These are phyloP conservation scores for Solanum clarkiae DNA, from an alignment of 257 asterid species.

Conservation along the genomic window DNA sequence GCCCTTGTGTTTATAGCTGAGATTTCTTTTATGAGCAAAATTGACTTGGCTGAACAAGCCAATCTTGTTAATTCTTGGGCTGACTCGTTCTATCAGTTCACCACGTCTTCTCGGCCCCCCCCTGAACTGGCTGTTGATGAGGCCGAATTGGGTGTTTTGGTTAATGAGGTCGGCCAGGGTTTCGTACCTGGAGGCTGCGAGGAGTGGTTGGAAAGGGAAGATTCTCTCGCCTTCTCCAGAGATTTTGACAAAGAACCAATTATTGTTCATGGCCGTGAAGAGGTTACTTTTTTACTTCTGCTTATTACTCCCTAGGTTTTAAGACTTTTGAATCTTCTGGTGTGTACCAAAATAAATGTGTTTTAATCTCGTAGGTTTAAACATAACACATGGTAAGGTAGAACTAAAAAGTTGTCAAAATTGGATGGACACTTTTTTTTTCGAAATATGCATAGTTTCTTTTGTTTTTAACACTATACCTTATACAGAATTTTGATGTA, in stretches of 20 bases:
- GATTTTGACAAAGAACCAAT: conserved; percentile 65
- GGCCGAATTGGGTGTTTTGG: conserved; percentile 4
- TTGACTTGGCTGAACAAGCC: conserved; percentile 67
- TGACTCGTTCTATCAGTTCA: conserved; percentile 72
- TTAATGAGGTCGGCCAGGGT: background rate
- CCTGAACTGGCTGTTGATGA: background rate
- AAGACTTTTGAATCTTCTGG: background rate
- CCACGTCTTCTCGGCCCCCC: conserved; percentile 14
- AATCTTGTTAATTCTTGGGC: conserved; percentile 88
- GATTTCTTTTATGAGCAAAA: conserved; percentile 67
- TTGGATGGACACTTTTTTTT: background rate
- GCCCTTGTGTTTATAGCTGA: conserved; percentile 67
- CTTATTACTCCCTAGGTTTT: background rate
- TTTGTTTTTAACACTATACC: background rate
- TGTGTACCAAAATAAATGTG: background rate
- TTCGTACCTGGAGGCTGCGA: conserved; percentile 36
- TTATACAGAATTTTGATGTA: background rate
- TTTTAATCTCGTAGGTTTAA: background rate
- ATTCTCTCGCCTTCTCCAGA: conserved; percentile 48
- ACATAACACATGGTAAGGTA: background rate
- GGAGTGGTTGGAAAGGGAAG: conserved; percentile 78
- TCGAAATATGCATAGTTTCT: background rate
- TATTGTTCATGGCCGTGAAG: conserved; percentile 38
- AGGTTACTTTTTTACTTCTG: conserved; percentile 24
- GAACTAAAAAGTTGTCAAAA: background rate